Conservation (phyloP, 2,329 filamentous ascomycete species). For the Neopestalotiopsis sp. region DNA sequence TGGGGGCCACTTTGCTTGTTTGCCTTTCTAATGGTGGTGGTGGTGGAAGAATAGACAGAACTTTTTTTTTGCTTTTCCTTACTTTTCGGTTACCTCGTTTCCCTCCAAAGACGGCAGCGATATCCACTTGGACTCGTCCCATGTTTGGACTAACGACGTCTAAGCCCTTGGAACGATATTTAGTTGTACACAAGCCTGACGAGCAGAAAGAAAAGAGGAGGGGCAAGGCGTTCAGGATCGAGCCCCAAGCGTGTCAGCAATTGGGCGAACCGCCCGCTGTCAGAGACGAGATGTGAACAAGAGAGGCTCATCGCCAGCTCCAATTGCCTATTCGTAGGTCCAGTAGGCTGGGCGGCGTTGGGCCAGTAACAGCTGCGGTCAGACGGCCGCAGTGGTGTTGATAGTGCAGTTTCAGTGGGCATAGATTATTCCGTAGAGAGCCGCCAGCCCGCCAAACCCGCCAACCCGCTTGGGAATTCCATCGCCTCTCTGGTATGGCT, state of each 20-base stretch:
- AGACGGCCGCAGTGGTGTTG: neutral
- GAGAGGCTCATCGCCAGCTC: neutral
- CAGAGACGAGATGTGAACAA: neutral
- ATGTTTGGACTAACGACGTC: conserved; percentile 8
- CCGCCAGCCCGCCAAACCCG: no score
- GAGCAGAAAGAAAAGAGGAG: neutral
- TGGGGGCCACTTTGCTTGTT: neutral
- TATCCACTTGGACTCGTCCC: conserved; percentile 10
- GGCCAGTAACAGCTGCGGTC: neutral
- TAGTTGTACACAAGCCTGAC: neutral
- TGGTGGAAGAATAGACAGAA: neutral
- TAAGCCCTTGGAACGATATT: neutral
- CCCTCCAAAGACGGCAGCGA: conserved; percentile 2
- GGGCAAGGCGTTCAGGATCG: neutral
- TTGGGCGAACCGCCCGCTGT: neutral
- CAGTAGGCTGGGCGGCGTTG: neutral
- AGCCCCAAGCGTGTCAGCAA: neutral
- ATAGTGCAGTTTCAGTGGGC: neutral
- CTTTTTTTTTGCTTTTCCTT: neutral
- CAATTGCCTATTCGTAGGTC: neutral
- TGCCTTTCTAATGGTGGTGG: neutral
- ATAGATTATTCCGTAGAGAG: neutral
- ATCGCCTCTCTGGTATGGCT: neutral
- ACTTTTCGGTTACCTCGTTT: conserved; percentile 1
- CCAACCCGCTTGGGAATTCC: neutral